Percentiles rank a stretch among this genome's conserved stretches.
Conservation (phyloP, 1,139 yeast genomes). For the Magnusiomyces clavatus region DNA sequence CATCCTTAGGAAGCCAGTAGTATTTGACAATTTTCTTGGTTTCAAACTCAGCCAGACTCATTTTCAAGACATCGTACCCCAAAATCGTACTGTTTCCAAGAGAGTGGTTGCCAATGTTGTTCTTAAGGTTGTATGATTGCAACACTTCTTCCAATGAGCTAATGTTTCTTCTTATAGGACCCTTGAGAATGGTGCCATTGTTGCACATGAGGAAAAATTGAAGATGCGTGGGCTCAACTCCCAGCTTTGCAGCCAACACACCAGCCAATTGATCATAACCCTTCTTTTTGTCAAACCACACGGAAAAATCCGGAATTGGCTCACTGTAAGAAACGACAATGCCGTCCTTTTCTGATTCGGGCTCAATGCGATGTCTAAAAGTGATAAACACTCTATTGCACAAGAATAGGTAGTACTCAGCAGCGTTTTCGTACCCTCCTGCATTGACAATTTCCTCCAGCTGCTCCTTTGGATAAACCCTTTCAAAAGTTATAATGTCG, state of each 20-base stretch:
- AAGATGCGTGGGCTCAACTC: constrained; percentile 53
- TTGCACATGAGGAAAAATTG: constrained; percentile 43
- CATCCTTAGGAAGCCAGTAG: constrained; percentile 28
- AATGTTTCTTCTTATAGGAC: constrained; percentile 36
- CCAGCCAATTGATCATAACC: constrained; percentile 52
- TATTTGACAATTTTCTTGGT: constrained; percentile 54
- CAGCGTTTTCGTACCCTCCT: constrained; percentile 32
- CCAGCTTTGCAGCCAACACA: constrained; percentile 47
- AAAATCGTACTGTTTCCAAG: constrained; percentile 21
- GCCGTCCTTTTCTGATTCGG: constrained; percentile 13
- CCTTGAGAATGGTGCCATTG: constrained; percentile 3
- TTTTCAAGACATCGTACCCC: constrained; percentile 64
- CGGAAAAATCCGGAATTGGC: constrained; percentile 38
- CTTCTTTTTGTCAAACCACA: constrained; percentile 64
- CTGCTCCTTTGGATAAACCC: constrained; percentile 22
- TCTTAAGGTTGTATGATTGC: constrained; percentile 26
- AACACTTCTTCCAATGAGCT: constrained; percentile 21
- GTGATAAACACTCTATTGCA: constrained; percentile 57
- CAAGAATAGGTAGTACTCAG: constrained; percentile 55
- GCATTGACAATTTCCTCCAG: constrained; percentile 13
- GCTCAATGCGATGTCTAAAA: constrained; percentile 43
- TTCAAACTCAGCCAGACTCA: constrained; percentile 71
- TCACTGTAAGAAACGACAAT: constrained; percentile 39
- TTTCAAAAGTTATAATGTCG: constrained; percentile 64
- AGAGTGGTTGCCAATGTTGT: constrained; percentile 22